phyloP scores from a whole-genome alignment of 176 grass and related monocot genomes.

The Rhynchospora tenuis region DNA sequence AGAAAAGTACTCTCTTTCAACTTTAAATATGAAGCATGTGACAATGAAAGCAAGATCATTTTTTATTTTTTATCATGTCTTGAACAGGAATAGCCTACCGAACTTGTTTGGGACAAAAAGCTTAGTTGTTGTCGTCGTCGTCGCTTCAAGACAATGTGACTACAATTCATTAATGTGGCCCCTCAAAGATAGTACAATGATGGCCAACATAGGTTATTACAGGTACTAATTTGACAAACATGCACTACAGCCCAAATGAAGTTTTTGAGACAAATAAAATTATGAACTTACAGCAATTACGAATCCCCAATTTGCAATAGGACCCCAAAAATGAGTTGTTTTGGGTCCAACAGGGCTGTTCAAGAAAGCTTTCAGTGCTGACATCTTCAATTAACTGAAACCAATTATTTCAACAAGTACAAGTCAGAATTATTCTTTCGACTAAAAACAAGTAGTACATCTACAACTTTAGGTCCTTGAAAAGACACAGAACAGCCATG shows the following conservation, averaged over 20 bases:
- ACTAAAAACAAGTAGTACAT: not conserved
- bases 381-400: slow-evolving; percentile 23
- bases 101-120: too few species aligned
- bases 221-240: not conserved
- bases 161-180: not conserved
- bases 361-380: slow-evolving; percentile 43
- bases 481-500: not conserved
- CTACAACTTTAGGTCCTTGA: not conserved
- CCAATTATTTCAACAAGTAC: not conserved
- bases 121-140: too few species aligned
- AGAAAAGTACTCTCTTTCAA: not conserved
- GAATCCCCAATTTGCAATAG: slow-evolving; percentile 66
- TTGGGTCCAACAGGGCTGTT: slow-evolving; percentile 81
- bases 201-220: not conserved
- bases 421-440: not conserved
- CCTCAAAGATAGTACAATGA: not conserved
- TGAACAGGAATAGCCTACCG: not conserved
- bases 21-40: not conserved
- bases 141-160: not conserved
- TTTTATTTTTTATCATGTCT: not conserved
- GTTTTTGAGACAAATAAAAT: not conserved
- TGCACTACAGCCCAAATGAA: not conserved
- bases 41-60: not conserved
- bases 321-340: slow-evolving; percentile 87
- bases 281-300: slow-evolving; percentile 46